phyloP scores from a whole-genome alignment of 2,329 filamentous ascomycete genomes.

The Chaetomium sp. region DNA sequence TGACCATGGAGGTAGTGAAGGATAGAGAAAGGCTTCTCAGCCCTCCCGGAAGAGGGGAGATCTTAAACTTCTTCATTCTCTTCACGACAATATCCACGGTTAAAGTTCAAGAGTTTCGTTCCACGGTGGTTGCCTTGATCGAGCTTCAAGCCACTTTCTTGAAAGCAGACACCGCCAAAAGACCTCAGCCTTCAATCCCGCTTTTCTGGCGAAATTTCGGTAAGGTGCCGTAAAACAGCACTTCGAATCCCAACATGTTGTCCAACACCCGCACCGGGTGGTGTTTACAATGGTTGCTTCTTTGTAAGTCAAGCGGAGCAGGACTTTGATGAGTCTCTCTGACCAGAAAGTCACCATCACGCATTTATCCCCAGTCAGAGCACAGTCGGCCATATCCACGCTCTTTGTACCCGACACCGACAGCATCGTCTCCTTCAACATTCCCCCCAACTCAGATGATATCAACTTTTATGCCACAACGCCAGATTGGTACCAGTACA shows the following conservation, averaged over 20 bases:
- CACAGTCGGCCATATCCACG: conserved; percentile 16
- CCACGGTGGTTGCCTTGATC: too few relatives aligned
- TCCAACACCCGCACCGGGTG: background rate
- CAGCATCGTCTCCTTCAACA: conserved; percentile 23
- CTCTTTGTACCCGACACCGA: conserved; percentile 20
- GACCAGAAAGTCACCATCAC: conserved; percentile 1
- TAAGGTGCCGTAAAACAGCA: background rate
- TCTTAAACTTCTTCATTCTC: too few relatives aligned
- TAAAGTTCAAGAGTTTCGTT: too few relatives aligned
- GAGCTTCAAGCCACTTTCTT: too few relatives aligned
- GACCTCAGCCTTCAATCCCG: too few relatives aligned
- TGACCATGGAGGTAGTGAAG: too few relatives aligned
- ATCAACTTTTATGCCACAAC: conserved; percentile 25
- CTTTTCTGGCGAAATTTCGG: too few relatives aligned
- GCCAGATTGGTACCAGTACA: conserved; percentile 23
- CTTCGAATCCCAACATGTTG: background rate
- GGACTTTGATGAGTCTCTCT: background rate
- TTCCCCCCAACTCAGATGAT: conserved; percentile 22
- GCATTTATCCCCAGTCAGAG: conserved; percentile 1
- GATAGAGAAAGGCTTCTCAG: too few relatives aligned
- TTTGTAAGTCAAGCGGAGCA: conserved; percentile 2
- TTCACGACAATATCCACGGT: too few relatives aligned
- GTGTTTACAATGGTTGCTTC: conserved; percentile 2
- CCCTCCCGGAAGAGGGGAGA: too few relatives aligned
- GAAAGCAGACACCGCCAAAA: too few relatives aligned